Conservation (phyloP, 2,329 filamentous ascomycete genomes). For the Phialophora verrucosa region DNA sequence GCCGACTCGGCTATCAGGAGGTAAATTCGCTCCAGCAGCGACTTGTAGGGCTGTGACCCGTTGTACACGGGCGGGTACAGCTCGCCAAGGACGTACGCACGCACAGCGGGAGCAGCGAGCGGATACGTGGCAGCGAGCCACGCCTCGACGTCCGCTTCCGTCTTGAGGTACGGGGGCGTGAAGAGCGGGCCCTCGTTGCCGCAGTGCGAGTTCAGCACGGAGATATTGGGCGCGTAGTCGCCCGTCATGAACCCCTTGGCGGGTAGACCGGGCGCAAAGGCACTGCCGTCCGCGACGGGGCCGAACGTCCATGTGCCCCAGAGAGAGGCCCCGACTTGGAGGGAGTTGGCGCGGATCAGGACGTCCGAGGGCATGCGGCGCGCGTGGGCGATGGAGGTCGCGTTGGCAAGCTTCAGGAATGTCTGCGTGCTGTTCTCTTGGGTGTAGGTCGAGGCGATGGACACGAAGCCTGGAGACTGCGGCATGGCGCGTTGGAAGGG, state of each 20-base stretch:
- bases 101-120: slow-evolving; percentile 36
- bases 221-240: slow-evolving; percentile 53
- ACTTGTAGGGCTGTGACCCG: slow-evolving; percentile 55
- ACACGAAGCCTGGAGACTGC: slow-evolving; percentile 52
- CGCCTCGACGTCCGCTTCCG: slow-evolving; percentile 37
- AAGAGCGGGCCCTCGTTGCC: slow-evolving; percentile 50
- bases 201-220: slow-evolving; percentile 55
- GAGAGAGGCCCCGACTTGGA: slow-evolving; percentile 47
- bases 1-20: slow-evolving; percentile 52
- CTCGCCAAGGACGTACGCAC: slow-evolving; percentile 53
- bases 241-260: slow-evolving; percentile 51
- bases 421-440: slow-evolving; percentile 49
- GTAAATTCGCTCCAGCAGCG: slow-evolving; percentile 51
- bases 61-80: slow-evolving; percentile 60
- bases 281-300: slow-evolving; percentile 56
- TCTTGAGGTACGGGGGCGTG: slow-evolving; percentile 45
- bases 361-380: slow-evolving; percentile 48
- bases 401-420: slow-evolving; percentile 51
- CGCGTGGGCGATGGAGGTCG: slow-evolving; percentile 53
- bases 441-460: slow-evolving; percentile 42
- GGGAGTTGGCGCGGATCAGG: slow-evolving; percentile 53
- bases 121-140: slow-evolving; percentile 40
- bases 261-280: slow-evolving; percentile 53
- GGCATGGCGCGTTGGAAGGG: slow-evolving; percentile 50
- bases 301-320: slow-evolving; percentile 54